Evolutionary conservation across 805 yeast species (phyloP).

Genomic region (Sungouiozyma ichnusensis): DNA sequence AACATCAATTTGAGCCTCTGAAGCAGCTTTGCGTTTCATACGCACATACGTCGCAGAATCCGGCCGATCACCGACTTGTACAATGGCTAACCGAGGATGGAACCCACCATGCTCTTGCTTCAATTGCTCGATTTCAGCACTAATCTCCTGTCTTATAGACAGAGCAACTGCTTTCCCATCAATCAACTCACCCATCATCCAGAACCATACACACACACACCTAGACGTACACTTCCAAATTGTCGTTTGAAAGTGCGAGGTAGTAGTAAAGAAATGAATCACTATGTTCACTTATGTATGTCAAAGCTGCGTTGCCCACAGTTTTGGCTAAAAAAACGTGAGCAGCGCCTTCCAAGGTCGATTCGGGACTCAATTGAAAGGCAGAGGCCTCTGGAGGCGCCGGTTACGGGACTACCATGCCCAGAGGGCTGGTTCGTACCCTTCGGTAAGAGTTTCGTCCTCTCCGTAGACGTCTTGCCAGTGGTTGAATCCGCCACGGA

Average conservation of each 20-base stretch:
- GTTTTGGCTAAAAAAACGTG: too few species aligned
- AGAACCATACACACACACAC: too few species aligned
- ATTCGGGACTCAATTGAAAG: too few species aligned
- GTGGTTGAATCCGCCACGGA: constrained; percentile 73
- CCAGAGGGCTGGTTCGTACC: constrained; percentile 39
- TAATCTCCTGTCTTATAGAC: constrained; percentile 41
- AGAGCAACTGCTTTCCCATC: constrained; percentile 55
- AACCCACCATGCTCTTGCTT: constrained; percentile 38
- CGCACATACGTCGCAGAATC: constrained; percentile 88
- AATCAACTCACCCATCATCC: constrained; percentile 28
- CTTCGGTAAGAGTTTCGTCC: constrained; percentile 55
- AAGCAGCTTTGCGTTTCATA: constrained; percentile 84
- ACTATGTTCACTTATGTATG: too few species aligned
- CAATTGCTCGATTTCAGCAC: constrained; percentile 38
- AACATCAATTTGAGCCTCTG: constrained; percentile 68
- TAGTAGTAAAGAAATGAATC: too few species aligned
- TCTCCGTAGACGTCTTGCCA: constrained; percentile 76
- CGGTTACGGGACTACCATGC: constrained; percentile 7
- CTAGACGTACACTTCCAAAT: neutral
- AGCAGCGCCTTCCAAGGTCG: too few species aligned
- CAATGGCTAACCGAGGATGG: constrained; percentile 66
- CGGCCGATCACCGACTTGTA: constrained; percentile 84
- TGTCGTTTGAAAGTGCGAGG: too few species aligned
- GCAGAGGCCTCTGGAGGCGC: too few species aligned
- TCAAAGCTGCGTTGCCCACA: too few species aligned